Evolutionary conservation across 2,329 filamentous ascomycete genomes (phyloP).

Genomic region (Fusarium burgessii): DNA sequence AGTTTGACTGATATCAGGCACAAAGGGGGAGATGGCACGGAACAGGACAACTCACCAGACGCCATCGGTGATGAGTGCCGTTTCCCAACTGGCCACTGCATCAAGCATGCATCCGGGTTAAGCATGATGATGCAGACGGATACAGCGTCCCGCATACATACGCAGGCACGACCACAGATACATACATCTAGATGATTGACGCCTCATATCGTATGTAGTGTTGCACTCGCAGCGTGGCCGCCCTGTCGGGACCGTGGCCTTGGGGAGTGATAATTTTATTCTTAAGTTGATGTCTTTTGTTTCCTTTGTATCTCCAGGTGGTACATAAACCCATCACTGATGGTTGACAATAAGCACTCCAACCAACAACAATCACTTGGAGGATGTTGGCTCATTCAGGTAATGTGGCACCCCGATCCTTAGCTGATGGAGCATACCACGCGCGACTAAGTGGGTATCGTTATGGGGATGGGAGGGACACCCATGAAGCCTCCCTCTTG

Average conservation of each 20-base stretch:
- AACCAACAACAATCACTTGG: conserved; percentile 14
- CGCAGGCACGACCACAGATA: conserved; percentile 27
- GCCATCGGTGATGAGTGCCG: conserved; percentile 18
- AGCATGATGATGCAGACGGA: conserved; percentile 27
- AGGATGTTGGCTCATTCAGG: conserved; percentile 25
- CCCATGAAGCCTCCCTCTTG: conserved; percentile 24
- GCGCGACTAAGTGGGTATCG: conserved; percentile 32
- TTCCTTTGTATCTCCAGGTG: conserved; percentile 2
- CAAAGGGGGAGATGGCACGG: conserved; percentile 7
- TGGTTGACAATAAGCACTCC: conserved; percentile 5
- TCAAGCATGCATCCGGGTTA: conserved; percentile 24
- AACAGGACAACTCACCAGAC: conserved; percentile 35
- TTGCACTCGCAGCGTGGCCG: conserved; percentile 27
- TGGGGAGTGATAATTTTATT: neutral
- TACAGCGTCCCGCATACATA: conserved; percentile 26
- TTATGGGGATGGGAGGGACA: conserved; percentile 35
- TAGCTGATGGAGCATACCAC: conserved; percentile 37
- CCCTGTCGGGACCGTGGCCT: conserved; percentile 5
- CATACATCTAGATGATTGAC: conserved; percentile 16
- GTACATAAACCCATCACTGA: neutral
- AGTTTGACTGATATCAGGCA: conserved; percentile 19
- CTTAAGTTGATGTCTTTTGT: neutral
- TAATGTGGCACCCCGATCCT: conserved; percentile 22
- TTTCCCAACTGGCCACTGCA: conserved; percentile 16
- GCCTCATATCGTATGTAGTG: conserved; percentile 29